Evolutionary conservation across 805 yeast genomes (phyloP).

Genomic region (Saccharomycopsis javanensis): DNA sequence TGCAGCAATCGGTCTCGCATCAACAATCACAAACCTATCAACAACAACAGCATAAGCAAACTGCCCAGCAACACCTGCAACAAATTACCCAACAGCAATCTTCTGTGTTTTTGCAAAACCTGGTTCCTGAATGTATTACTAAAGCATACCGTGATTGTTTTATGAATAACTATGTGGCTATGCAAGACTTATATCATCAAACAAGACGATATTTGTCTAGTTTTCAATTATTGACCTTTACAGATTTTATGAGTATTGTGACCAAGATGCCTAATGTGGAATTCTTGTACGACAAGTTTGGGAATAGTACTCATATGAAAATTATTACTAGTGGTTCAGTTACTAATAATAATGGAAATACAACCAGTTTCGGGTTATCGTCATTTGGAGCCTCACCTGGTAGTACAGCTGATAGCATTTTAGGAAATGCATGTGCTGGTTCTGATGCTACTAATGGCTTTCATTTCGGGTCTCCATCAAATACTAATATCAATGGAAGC

Average conservation of each 20-base stretch:
- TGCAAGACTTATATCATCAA: conserved; percentile 9
- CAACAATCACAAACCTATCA: neutral
- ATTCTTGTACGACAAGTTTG: neutral
- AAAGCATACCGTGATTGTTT: conserved; percentile 2
- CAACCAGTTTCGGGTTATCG: neutral
- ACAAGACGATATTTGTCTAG: conserved; percentile 5
- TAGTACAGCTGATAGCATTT: neutral
- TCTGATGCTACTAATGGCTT: neutral
- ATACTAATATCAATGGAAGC: neutral
- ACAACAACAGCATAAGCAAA: neutral
- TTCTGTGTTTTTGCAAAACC: neutral
- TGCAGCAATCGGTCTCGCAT: neutral
- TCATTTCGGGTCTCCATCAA: neutral
- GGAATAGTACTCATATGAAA: conserved; percentile 2
- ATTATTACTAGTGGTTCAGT: neutral
- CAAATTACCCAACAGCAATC: neutral
- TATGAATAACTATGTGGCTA: neutral
- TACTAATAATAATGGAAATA: neutral
- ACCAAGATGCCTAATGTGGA: conserved; percentile 1
- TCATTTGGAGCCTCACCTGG: neutral
- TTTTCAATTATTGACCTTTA: neutral
- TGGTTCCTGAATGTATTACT: neutral
- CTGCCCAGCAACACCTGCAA: neutral
- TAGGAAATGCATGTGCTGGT: neutral
- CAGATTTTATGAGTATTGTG: conserved; percentile 2